Percentiles rank a stretch among this genome's conserved stretches.
These are phyloP conservation scores for Leucaena leucocephala DNA, from an alignment of 306 rosid species.

Conservation along the genomic window DNA sequence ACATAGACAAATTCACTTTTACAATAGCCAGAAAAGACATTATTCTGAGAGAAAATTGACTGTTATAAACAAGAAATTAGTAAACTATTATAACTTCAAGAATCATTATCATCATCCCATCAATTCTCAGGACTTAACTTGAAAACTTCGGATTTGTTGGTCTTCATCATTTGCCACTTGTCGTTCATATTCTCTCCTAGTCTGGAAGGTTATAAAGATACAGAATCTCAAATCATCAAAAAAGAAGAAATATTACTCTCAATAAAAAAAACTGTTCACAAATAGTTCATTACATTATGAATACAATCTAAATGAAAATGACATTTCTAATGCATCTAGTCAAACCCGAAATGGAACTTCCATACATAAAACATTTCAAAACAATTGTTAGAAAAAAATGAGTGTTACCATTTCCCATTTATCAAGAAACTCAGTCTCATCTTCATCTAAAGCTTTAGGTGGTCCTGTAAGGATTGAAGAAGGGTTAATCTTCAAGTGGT, in stretches of 20 bases:
- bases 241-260: neutral
- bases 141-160: constrained; percentile 70
- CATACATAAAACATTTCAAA: constrained; percentile 5
- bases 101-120: neutral
- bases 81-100: neutral
- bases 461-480: constrained; percentile 63
- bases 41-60: constrained; percentile 2
- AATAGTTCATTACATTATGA: neutral
- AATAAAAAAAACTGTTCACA: neutral
- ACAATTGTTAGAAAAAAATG: neutral
- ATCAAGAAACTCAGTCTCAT: constrained; percentile 93
- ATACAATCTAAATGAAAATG: constrained; percentile 7
- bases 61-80: neutral
- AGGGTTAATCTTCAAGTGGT: constrained; percentile 14
- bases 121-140: constrained; percentile 50
- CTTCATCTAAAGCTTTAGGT: constrained; percentile 95
- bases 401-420: constrained; percentile 60
- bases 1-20: neutral
- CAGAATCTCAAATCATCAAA: neutral
- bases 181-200: constrained; percentile 79
- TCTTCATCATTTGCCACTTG: constrained; percentile 82
- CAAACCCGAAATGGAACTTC: neutral
- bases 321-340: constrained; percentile 3
- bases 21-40: constrained; percentile 12
- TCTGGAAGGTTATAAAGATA: constrained; percentile 42